Evolutionary conservation across 768 basidiomycete species (phyloP).

Genomic region (Kwoniella pini): DNA sequence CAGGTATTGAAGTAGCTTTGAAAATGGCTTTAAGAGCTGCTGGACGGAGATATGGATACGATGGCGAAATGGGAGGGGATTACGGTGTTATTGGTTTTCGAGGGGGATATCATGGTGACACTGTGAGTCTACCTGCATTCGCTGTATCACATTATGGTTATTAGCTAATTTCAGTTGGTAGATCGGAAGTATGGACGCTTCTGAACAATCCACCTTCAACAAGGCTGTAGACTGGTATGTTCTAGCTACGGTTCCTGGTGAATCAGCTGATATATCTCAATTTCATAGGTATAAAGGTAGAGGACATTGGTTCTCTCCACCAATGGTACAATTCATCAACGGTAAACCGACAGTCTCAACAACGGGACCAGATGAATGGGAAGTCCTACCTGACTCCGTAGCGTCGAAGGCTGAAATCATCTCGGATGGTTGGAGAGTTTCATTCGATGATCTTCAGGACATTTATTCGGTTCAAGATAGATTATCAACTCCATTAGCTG

Average conservation of each 20-base stretch:
- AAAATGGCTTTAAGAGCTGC: slow-evolving; percentile 85
- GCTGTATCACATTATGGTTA: not conserved
- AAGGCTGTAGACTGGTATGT: slow-evolving; percentile 78
- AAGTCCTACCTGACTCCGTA: slow-evolving; percentile 25
- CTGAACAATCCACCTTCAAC: slow-evolving; percentile 75
- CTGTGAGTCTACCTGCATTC: slow-evolving; percentile 52
- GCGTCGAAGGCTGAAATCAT: not conserved
- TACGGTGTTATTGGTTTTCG: slow-evolving; percentile 80
- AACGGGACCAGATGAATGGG: slow-evolving; percentile 47
- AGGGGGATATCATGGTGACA: slow-evolving; percentile 97
- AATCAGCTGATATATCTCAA: too few species aligned
- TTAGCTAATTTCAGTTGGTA: slow-evolving; percentile 15
- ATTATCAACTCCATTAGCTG: slow-evolving; percentile 64
- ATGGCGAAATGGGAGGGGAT: slow-evolving; percentile 52
- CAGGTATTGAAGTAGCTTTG: slow-evolving; percentile 94
- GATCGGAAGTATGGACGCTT: slow-evolving; percentile 95
- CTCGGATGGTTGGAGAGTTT: slow-evolving; percentile 32
- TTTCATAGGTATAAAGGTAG: slow-evolving; percentile 68
- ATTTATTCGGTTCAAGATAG: slow-evolving; percentile 73
- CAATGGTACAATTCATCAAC: slow-evolving; percentile 68
- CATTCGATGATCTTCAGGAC: slow-evolving; percentile 60
- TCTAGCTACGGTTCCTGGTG: too few species aligned
- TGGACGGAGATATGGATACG: slow-evolving; percentile 52
- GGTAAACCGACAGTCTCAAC: slow-evolving; percentile 57
- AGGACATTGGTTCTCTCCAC: slow-evolving; percentile 92